Base-by-base conservation (phyloP, 164 flowering plant species). In the Magnolia officinalis region DNA sequence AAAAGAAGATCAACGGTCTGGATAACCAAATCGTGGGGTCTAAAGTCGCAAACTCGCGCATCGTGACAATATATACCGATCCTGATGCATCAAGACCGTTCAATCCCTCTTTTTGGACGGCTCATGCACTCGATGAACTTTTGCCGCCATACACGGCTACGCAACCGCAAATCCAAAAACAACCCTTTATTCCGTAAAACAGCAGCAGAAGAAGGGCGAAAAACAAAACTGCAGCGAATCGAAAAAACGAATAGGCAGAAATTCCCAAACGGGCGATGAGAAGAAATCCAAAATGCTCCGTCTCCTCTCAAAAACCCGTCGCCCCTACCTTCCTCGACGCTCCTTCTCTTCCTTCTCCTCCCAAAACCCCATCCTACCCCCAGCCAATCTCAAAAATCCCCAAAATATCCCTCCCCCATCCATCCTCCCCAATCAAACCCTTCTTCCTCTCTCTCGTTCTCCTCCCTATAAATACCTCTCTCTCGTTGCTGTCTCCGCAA, bases 401-500 rank as follows among this genome's bases (percentile, higher is more conserved):
- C 81, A 76, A 18, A 73, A 67, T n/a, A 67, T 63, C 58, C 77
- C 84, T 50, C 84, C 81, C 75, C 79, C 55, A 19, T 23, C 83
- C 50, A 70, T 79, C n/a, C 77, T 80, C 65, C 72, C 55, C 78
- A 61, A n/a, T 76, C 80, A 2, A 55, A 52, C 66, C 63, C 77
- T 61, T 70, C 79, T 52, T 79, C 74, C 49, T 37, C 79, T n/a
- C 71, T 67, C 24, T 8, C 79, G 58, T 19, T 72, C 58, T 59
- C 68, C 73, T 21, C 77, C 88, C 21, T 85, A 80, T 18, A 72
- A 55, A 64, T 70, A 80, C 51, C 63, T 85, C 23, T 10, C 83
- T 51, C 26, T 75, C 66, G 68, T 50, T 31, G 84, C 87, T 50
- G 59, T 90, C 66, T 85, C 95, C 71, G 90, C 89, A 64, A 75